Evolutionary conservation across 2,329 filamentous ascomycete genomes (phyloP), one percentile per base, ranked within the genome.

Genomic region (Microcyclospora tardicrescens): DNA sequence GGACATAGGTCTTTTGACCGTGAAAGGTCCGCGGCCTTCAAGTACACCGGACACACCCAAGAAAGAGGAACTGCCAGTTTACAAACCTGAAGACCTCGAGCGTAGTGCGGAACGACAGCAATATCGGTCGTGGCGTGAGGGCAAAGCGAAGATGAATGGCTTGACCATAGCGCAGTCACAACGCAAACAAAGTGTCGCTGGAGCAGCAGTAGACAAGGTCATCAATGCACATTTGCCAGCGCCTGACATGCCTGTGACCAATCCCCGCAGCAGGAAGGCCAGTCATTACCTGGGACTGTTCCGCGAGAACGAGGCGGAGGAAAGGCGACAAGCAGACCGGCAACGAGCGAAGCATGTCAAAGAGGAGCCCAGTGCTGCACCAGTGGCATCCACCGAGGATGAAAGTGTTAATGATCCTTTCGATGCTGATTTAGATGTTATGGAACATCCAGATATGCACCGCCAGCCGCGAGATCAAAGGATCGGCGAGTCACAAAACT

Each of bases 221-320:
- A 78, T 80, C 43, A 73, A 79, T 55, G 76, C 75, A 13, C 77
- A 73, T 24, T 54, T 79, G 41, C 65, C 73, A 31, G 74, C 74
- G 47, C 62, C 67, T 4, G 75, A 79, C 49, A 62, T 59, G 11
- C 60, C 60, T 16, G 58, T 63, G 19, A 61, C 66, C 16, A 67
- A 73, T 48, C 70, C 72, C 34, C 68, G 76, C 43, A 79, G 74
- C 54, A 68, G 76, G 40, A 80, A 80, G 57, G 73, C 76, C 32
- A 78, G 74, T 51, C 75, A 79, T 51, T 77, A 76, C 49, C 60
- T 80, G 38, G 73, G 76, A 10, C 60, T 80, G 5, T 80, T 79
- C 60, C 76, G 76, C 50, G 73, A 77, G 44, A 75, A 75, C 42
- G 73, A 74, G 38, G 64, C 62, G 6, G 66, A 66, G 16, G 67